These are phyloP conservation scores for Beauveria medogensis DNA, from an alignment of 2,329 filamentous ascomycete genomes.

Conservation along the genomic window DNA sequence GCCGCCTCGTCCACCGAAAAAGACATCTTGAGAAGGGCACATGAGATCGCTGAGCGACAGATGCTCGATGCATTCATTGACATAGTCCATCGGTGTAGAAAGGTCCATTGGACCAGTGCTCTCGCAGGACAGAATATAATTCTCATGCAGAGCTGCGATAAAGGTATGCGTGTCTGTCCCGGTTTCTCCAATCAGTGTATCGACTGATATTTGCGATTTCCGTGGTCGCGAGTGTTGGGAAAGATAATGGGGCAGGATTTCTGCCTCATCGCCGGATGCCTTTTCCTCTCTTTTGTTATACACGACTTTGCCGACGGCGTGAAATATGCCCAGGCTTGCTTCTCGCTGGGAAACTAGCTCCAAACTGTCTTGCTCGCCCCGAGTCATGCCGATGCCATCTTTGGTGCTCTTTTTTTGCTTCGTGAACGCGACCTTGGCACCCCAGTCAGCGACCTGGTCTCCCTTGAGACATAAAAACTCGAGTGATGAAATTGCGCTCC, in stretches of 20 bases:
- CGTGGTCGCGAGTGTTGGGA: constrained; percentile 50
- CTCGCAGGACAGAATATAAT: constrained; percentile 80
- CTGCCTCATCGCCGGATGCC: constrained; percentile 33
- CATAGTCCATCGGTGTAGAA: constrained; percentile 61
- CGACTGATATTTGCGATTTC: constrained; percentile 57
- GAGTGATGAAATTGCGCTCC: constrained; percentile 83
- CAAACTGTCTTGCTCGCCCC: constrained; percentile 70
- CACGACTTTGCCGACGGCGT: constrained; percentile 89
- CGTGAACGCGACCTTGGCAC: constrained; percentile 62
- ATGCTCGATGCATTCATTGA: constrained; percentile 78
- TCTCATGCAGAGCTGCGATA: constrained; percentile 84
- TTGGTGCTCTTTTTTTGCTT: constrained; percentile 57
- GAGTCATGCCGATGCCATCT: constrained; percentile 55
- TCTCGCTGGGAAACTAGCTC: constrained; percentile 80
- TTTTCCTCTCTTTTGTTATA: constrained; percentile 77
- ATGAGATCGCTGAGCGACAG: constrained; percentile 85
- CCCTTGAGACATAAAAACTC: constrained; percentile 87
- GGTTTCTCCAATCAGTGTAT: constrained; percentile 81
- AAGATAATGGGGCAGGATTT: constrained; percentile 53
- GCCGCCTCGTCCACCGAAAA: constrained; percentile 55
- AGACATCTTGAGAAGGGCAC: constrained; percentile 61
- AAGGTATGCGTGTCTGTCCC: constrained; percentile 90
- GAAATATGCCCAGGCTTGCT: constrained; percentile 86
- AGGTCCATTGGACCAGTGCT: constrained; percentile 39
- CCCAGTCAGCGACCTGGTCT: constrained; percentile 66